Conservation (phyloP, 1,284 basidiomycete species). For the Naganishia albida region DNA sequence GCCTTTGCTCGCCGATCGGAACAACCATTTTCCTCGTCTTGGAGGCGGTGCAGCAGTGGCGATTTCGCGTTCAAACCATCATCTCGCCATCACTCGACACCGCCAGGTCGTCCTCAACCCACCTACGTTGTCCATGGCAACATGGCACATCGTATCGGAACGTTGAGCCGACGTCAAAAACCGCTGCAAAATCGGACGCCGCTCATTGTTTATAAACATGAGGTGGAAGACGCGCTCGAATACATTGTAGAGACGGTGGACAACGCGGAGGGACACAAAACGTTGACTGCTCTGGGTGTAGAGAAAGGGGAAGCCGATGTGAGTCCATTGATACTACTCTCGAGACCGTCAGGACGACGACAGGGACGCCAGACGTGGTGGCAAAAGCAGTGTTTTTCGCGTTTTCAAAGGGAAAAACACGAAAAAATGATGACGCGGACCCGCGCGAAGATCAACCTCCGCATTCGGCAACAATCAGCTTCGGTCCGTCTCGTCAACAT, state of each 20-base stretch:
- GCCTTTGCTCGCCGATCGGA: slow-evolving; percentile 27
- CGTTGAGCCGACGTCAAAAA: slow-evolving; percentile 31
- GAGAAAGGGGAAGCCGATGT: slow-evolving; percentile 52
- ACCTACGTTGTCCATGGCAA: slow-evolving; percentile 28
- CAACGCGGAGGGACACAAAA: slow-evolving; percentile 26
- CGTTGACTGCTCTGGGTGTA: slow-evolving; percentile 45
- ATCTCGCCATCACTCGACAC: slow-evolving; percentile 8
- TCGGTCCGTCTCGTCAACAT: slow-evolving; percentile 7
- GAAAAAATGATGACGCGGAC: slow-evolving; percentile 22
- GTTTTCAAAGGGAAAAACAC: slow-evolving; percentile 17
- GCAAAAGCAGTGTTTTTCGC: slow-evolving; percentile 20
- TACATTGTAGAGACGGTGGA: slow-evolving; percentile 32
- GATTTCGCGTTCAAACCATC: not conserved
- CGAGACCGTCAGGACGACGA: slow-evolving; percentile 27
- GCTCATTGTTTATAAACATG: slow-evolving; percentile 31
- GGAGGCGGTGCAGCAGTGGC: slow-evolving; percentile 13
- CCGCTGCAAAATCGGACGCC: slow-evolving; percentile 29
- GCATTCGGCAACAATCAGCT: not conserved
- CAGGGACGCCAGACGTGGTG: slow-evolving; percentile 16
- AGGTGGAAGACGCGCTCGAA: slow-evolving; percentile 32
- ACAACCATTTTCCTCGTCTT: slow-evolving; percentile 19
- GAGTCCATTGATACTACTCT: slow-evolving; percentile 38
- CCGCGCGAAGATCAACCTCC: slow-evolving; percentile 16
- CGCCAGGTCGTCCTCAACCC: slow-evolving; percentile 24
- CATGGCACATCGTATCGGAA: slow-evolving; percentile 31